Base-by-base conservation (phyloP, 352 stramenopile species). In the Globisporangium echinulatum region DNA sequence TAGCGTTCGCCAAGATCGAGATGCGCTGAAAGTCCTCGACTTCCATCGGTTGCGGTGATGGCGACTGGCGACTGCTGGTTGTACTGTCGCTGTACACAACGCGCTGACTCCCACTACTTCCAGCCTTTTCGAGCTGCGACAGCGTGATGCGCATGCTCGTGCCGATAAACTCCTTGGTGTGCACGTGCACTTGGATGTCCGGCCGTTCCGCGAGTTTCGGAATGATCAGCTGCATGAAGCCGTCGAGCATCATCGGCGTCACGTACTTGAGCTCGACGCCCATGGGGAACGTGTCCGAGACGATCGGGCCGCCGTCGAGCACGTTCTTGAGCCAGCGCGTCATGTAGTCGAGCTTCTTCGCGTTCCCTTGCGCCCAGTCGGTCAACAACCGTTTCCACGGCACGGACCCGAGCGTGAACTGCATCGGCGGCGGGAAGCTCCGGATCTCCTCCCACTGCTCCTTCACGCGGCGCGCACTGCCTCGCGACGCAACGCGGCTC, bases 321-420 rank as follows among this genome's bases (percentile, higher is more conserved):
- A 95, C 85, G 58, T 95, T 95, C 71, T 95, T 92, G 44, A 95
- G 75, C 85, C 85, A 95, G 14, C 84, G 71, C 14, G 78, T 92
- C 85, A 95, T 95, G 66, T 95, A 95, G 59, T 95, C 85, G n/a
- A 94, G 68, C 59, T 94, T 94, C 69, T 94, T 94, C 36, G 85
- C 81, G 68, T 94, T 94, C 57, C 85, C 85, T 57, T 94, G 85
- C 0, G 85, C 85, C 85, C 85, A 95, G 52, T 95, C 85, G 38
- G 83, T 88, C 3, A 95, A 71, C 63, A 94, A 54, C 5, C 85
- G 82, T 67, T 95, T 95, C 83, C 85, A 94, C 1, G 85, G 85
- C 37, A 92, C 85, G 17, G 82, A 93, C 33, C 85, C 85, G 15
- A 94, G 59, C 42, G 72, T 82, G 69, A 92, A 95, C 56, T 92